Percentiles rank a stretch among this genome's conserved stretches.
Conservation (phyloP, 345 rosid genomes). For the Raphanus raphanistrum region DNA sequence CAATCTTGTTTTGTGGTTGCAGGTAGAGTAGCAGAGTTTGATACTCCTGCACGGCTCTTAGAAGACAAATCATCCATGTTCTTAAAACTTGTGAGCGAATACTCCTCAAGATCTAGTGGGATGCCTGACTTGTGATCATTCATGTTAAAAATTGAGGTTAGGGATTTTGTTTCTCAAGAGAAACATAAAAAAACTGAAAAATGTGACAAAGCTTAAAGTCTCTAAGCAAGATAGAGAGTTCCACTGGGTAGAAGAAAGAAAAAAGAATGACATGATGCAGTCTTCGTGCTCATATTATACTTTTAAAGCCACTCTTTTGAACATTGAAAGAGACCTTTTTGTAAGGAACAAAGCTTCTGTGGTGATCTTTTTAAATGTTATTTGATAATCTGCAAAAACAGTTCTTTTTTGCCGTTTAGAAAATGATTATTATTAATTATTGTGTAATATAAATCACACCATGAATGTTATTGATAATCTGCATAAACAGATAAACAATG, state of each 20-base stretch:
- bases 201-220: conserved; percentile 29
- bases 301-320: conserved; percentile 15
- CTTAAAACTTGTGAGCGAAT: conserved; percentile 83
- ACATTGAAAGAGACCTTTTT: conserved; percentile 26
- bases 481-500: not conserved
- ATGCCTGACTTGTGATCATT: conserved; percentile 68
- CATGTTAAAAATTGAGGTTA: conserved; percentile 5
- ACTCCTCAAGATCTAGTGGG: conserved; percentile 92
- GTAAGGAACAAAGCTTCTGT: conserved; percentile 26
- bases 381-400: conserved; percentile 12
- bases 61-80: conserved; percentile 97
- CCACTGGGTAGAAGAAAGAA: not conserved
- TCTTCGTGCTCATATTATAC: conserved; percentile 11
- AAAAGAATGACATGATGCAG: conserved; percentile 14
- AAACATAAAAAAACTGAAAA: not conserved
- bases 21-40: conserved; percentile 95
- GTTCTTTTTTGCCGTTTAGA: not conserved
- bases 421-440: not conserved
- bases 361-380: conserved; percentile 14
- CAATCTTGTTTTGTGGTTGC: conserved; percentile 34
- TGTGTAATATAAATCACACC: not conserved
- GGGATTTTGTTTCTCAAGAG: not conserved
- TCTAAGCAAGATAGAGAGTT: conserved; percentile 15
- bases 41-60: conserved; percentile 70
- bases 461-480: no score